Base-by-base conservation (phyloP, 106 monocot genomes). In the Dioscorea zingiberensis region DNA sequence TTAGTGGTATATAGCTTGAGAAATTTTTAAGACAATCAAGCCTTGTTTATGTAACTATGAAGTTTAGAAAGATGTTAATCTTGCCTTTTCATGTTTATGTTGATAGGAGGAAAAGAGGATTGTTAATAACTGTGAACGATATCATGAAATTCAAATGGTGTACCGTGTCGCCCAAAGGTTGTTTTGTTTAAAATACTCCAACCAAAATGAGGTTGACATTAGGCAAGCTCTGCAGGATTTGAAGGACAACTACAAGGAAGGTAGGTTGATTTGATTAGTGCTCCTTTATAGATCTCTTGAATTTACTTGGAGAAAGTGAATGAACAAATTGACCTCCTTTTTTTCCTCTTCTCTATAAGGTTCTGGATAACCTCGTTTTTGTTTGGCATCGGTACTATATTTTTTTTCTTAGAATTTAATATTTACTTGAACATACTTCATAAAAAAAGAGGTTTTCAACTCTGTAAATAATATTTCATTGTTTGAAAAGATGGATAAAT, bases 181-280 rank as follows among this genome's bases (percentile, higher is more conserved):
- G n/a, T 64, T 99, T 49, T 99, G 98, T 77, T 80, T 99, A 60
- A 99, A 84, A 57, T 84, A 89, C 60, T 88, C 98, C 56, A 93
- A 84, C 70, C 98, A 93, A 86, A 73, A 80, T 38, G 93, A 99
- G 47, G 86, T 82, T 69, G 84, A 89, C 25, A 81, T 89, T n/a
- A 79, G 93, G 18, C 65, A 70, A 47, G 89, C 89, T 55, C 59
- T 99, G 69, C 80, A 89, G 45, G 76, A 72, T 64, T 78, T 99
- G 9, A 86, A 93, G 74, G 89, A 87, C 21, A 56, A 72, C 44
- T 89, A 75, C 57, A 30, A 25, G 23, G 85, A 79, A 24, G 95
- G 85, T 47, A 78, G 75, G 63, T 32, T 84, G 4, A 60, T 69
- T 22, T 78, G 68, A 54, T 80, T 27, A 73, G 60, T 28, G 19